phyloP scores from a whole-genome alignment of 1,284 basidiomycete genomes.

The Malassezia caprae region DNA sequence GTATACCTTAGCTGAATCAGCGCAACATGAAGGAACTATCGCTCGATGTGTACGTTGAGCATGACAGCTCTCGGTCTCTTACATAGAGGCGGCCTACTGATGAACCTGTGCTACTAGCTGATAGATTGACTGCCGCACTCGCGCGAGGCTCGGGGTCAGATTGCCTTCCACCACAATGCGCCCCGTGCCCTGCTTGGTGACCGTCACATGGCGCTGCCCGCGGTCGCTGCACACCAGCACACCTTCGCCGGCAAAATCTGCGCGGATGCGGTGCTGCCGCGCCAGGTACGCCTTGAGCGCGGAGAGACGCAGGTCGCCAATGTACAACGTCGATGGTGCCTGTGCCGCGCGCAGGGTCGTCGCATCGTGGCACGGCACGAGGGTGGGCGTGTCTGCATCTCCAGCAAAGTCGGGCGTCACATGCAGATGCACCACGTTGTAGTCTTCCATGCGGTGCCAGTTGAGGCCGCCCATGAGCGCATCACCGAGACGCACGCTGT shows the following conservation, averaged over 20 bases:
- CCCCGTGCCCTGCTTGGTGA: slow-evolving; percentile 30
- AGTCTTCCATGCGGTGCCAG: slow-evolving; percentile 94
- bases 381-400: slow-evolving; percentile 59
- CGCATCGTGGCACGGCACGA: slow-evolving; percentile 23
- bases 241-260: slow-evolving; percentile 47
- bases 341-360: background rate
- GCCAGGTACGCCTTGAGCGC: slow-evolving; percentile 30
- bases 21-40: too few species aligned
- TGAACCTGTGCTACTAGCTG: slow-evolving; percentile 33
- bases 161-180: slow-evolving; percentile 45
- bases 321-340: slow-evolving; percentile 33
- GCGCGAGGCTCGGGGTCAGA: slow-evolving; percentile 23
- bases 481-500: slow-evolving; percentile 86
- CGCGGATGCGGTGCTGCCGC: slow-evolving; percentile 24
- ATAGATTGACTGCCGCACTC: slow-evolving; percentile 35
- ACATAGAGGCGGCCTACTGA: background rate
- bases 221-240: slow-evolving; percentile 34
- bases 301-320: slow-evolving; percentile 45
- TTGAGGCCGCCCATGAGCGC: slow-evolving; percentile 66
- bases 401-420: slow-evolving; percentile 71
- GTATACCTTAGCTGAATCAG: too few species aligned
- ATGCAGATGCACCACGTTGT: slow-evolving; percentile 81
- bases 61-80: too few species aligned
- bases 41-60: too few species aligned
- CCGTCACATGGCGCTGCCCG: slow-evolving; percentile 27